These are phyloP conservation scores for Neospermospora avenae DNA, from an alignment of 2,329 filamentous ascomycete genomes.

Conservation along the genomic window DNA sequence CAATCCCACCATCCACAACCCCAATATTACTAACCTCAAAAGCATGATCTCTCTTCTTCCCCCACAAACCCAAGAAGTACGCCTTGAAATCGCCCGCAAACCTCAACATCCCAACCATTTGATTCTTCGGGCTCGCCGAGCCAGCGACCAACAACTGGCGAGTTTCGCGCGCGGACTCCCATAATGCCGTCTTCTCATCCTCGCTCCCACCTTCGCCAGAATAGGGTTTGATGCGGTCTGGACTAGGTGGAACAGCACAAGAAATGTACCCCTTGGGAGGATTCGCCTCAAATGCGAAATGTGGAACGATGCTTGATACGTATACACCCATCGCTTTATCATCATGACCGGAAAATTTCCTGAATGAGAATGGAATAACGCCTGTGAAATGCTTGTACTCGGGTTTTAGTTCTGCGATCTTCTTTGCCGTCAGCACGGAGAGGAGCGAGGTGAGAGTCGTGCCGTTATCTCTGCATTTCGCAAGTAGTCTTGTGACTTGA, in stretches of 20 bases:
- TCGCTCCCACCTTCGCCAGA: background rate
- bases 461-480: conserved; percentile 20
- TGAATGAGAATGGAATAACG: conserved; percentile 16
- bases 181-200: conserved; percentile 11
- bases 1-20: conserved; percentile 33
- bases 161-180: conserved; percentile 13
- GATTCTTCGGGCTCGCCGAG: conserved; percentile 42
- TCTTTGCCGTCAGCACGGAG: conserved; percentile 18
- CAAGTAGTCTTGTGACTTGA: conserved; percentile 10
- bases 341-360: conserved; percentile 14
- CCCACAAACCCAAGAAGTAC: conserved; percentile 43
- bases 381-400: conserved; percentile 12
- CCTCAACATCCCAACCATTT: conserved; percentile 41
- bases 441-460: conserved; percentile 22
- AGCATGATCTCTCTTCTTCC: conserved; percentile 40
- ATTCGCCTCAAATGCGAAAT: conserved; percentile 15
- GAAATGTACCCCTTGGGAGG: conserved; percentile 19
- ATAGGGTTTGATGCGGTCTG: too few species aligned
- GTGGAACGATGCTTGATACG: conserved; percentile 7
- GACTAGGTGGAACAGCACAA: conserved; percentile 9
- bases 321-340: conserved; percentile 17
- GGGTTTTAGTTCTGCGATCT: conserved; percentile 20
- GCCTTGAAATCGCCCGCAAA: conserved; percentile 44
- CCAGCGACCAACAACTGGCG: conserved; percentile 35
- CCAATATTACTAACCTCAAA: conserved; percentile 56